Conservation (phyloP, 352 stramenopile species). For the Pythium volutum region DNA sequence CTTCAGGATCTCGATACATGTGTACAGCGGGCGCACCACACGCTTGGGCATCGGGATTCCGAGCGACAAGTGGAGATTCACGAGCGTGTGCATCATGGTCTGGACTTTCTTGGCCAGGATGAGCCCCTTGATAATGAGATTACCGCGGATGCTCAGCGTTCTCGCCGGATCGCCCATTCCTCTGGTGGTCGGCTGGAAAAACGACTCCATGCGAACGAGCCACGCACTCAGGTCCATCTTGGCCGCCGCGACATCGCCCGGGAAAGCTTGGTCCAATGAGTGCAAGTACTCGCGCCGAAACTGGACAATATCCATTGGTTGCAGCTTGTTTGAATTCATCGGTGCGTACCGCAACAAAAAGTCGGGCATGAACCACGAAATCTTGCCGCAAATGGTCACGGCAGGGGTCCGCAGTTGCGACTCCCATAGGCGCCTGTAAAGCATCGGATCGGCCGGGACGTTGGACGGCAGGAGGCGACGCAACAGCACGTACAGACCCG, state of each 20-base stretch:
- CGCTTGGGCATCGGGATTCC: conserved; percentile 84
- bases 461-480: conserved; percentile 79
- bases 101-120: conserved; percentile 88
- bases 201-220: conserved; percentile 87
- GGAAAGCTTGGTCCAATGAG: conserved; percentile 79
- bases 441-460: conserved; percentile 75
- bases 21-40: conserved; percentile 82
- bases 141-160: conserved; percentile 80
- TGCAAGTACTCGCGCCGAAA: conserved; percentile 79
- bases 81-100: conserved; percentile 88
- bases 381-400: conserved; percentile 81
- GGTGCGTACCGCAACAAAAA: conserved; percentile 85
- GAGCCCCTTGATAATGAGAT: conserved; percentile 90
- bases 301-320: conserved; percentile 69
- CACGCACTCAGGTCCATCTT: conserved; percentile 83
- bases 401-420: conserved; percentile 78
- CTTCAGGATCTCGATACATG: conserved; percentile 90
- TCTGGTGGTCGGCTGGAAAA: conserved; percentile 80
- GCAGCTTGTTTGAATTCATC: conserved; percentile 82
- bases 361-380: conserved; percentile 83
- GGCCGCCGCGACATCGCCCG: conserved; percentile 65
- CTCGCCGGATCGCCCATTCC: conserved; percentile 66
- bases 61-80: conserved; percentile 87
- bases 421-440: conserved; percentile 92
- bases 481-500: conserved; percentile 90